Percentiles rank a stretch among this genome's conserved stretches.
Evolutionary conservation across 2,329 filamentous ascomycete genomes (phyloP).

Genomic region (Epichloe scottii): DNA sequence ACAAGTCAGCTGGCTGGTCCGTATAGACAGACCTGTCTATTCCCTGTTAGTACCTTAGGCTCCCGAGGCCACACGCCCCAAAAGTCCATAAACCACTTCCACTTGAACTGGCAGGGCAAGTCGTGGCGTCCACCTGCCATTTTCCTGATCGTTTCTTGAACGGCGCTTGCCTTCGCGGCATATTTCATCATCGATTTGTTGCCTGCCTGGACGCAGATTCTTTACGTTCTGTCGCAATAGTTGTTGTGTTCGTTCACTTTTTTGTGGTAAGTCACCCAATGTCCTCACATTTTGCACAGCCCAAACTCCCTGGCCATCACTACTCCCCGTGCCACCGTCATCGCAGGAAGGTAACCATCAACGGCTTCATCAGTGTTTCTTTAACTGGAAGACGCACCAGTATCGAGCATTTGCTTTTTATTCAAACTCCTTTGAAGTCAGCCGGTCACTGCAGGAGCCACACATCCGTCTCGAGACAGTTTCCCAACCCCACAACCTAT

Average conservation of each 20-base stretch:
- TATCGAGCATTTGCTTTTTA: slow-evolving; percentile 3
- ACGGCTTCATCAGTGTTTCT: slow-evolving; percentile 8
- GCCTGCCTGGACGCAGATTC: slow-evolving; percentile 28
- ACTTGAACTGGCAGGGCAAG: background rate
- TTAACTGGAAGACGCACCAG: slow-evolving; percentile 18
- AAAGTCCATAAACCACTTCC: background rate
- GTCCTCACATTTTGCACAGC: background rate
- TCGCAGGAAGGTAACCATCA: background rate
- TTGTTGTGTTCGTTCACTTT: slow-evolving; percentile 4
- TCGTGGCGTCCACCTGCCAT: background rate
- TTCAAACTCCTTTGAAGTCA: slow-evolving; percentile 62
- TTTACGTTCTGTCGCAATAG: slow-evolving; percentile 17
- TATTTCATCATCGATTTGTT: slow-evolving; percentile 6
- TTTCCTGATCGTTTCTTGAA: background rate
- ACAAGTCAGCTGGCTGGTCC: background rate
- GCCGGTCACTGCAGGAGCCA: slow-evolving; percentile 69
- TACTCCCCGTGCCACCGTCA: background rate
- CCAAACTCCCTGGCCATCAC: background rate
- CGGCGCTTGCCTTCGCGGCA: slow-evolving; percentile 1
- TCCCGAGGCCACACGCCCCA: background rate
- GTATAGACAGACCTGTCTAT: background rate
- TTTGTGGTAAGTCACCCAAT: slow-evolving; percentile 14
- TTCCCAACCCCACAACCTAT: slow-evolving; percentile 2
- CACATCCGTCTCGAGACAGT: slow-evolving; percentile 17
- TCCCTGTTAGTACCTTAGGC: background rate